Evolutionary conservation across 2,329 filamentous ascomycete genomes (phyloP).

Genomic region (Aureobasidium vineae): DNA sequence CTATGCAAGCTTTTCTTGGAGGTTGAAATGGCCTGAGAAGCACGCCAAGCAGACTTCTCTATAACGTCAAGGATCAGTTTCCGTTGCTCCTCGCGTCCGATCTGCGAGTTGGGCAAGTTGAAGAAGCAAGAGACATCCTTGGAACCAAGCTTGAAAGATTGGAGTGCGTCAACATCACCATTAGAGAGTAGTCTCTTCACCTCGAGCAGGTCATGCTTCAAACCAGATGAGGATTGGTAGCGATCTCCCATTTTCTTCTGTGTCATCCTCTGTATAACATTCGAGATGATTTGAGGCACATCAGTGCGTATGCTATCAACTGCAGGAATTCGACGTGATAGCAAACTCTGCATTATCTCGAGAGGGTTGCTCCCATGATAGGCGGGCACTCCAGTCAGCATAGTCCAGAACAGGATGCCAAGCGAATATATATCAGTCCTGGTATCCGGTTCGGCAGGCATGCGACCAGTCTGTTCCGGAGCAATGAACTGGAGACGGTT

Average conservation of each 20-base stretch:
- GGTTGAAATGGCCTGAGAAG: constrained; percentile 42
- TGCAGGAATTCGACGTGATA: constrained; percentile 73
- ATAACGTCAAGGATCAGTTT: constrained; percentile 70
- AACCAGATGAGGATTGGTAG: constrained; percentile 83
- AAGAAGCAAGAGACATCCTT: constrained; percentile 92
- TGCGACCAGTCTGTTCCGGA: constrained; percentile 88
- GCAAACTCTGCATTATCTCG: constrained; percentile 86
- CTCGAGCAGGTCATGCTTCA: constrained; percentile 74
- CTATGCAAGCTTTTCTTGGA: constrained; percentile 46
- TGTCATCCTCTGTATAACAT: constrained; percentile 88
- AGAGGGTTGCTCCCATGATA: constrained; percentile 78
- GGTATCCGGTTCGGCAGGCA: constrained; percentile 87
- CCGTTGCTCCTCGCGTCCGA: constrained; percentile 73
- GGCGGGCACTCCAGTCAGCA: constrained; percentile 74
- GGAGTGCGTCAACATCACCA: constrained; percentile 69
- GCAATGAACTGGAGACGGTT: constrained; percentile 90
- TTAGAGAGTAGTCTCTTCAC: constrained; percentile 72
- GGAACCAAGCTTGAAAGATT: constrained; percentile 72
- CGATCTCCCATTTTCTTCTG: constrained; percentile 83
- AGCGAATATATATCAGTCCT: constrained; percentile 93
- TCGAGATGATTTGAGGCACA: constrained; percentile 76
- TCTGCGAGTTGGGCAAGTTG: constrained; percentile 75
- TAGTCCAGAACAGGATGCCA: constrained; percentile 83
- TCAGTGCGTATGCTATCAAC: constrained; percentile 77
- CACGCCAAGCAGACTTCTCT: constrained; percentile 69